These are phyloP conservation scores for Phaeosphaeriaceae sp. DNA, from an alignment of 2,329 filamentous ascomycete species.

Conservation along the genomic window DNA sequence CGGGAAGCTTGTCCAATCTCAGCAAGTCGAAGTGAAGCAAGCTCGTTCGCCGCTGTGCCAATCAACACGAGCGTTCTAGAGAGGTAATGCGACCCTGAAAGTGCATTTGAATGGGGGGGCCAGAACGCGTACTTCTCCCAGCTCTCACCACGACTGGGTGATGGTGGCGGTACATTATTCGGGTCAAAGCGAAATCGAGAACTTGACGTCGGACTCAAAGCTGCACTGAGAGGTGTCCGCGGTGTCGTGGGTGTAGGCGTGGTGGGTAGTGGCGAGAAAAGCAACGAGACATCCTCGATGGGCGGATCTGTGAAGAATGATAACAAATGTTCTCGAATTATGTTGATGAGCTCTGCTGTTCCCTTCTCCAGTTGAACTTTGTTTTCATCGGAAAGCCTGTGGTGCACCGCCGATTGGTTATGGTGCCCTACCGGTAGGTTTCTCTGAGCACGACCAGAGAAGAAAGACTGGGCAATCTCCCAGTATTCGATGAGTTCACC, in stretches of 20 bases:
- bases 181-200: conserved; percentile 81
- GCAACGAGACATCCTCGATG: conserved; percentile 84
- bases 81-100: conserved; percentile 91
- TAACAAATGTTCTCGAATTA: conserved; percentile 79
- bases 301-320: conserved; percentile 87
- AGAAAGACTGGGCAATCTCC: conserved; percentile 89
- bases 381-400: conserved; percentile 75
- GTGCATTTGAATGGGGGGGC: conserved; percentile 89
- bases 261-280: conserved; percentile 80
- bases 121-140: conserved; percentile 98
- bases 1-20: conserved; percentile 59
- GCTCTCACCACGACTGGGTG: conserved; percentile 73
- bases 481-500: conserved; percentile 93
- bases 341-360: conserved; percentile 79
- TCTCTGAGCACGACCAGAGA: conserved; percentile 82
- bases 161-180: conserved; percentile 77
- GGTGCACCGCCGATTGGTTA: conserved; percentile 79
- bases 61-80: conserved; percentile 81
- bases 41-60: conserved; percentile 84
- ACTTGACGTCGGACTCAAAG: conserved; percentile 66
- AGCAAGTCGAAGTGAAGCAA: conserved; percentile 76
- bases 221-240: conserved; percentile 59
- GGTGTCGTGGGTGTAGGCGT: conserved; percentile 70
- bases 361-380: conserved; percentile 76
- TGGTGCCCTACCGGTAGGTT: conserved; percentile 81